Evolutionary conservation across 2,329 filamentous ascomycete genomes (phyloP).

Genomic region (Curvularia sp.): DNA sequence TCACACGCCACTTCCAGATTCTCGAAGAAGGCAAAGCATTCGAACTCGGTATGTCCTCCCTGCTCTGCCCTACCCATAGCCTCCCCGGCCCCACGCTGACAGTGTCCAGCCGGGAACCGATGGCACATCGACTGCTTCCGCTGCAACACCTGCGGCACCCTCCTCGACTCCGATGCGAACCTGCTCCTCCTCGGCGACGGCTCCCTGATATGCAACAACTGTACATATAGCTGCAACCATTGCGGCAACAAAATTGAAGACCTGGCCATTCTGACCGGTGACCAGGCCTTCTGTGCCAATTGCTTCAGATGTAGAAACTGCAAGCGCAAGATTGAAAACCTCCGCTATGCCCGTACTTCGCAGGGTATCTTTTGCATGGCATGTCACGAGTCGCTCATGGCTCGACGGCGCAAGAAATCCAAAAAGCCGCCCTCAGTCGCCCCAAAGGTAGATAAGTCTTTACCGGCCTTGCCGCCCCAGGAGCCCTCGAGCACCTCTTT

Average conservation of each 20-base stretch:
- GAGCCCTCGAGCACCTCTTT: constrained; percentile 68
- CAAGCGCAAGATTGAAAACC: constrained; percentile 98
- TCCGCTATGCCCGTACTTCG: constrained; percentile 95
- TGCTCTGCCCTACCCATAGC: neutral
- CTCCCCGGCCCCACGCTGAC: constrained; percentile 33
- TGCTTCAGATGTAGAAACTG: constrained; percentile 98
- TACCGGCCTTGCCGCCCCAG: constrained; percentile 82
- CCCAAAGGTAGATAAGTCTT: constrained; percentile 83
- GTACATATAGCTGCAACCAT: constrained; percentile 97
- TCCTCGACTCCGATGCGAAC: constrained; percentile 98
- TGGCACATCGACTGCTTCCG: constrained; percentile 99
- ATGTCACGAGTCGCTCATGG: constrained; percentile 97
- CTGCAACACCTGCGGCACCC: constrained; percentile 92
- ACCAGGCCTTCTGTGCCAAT: constrained; percentile 96
- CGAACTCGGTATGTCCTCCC: constrained; percentile 77
- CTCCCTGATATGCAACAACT: constrained; percentile 98
- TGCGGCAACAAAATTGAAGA: constrained; percentile 99
- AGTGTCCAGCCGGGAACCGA: constrained; percentile 78
- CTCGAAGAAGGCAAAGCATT: constrained; percentile 98
- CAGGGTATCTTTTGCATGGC: constrained; percentile 99
- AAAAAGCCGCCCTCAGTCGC: constrained; percentile 58
- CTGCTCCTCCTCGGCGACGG: constrained; percentile 95
- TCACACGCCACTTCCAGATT: constrained; percentile 67
- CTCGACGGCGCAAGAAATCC: constrained; percentile 84
- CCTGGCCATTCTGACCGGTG: constrained; percentile 93